Percentiles rank a stretch among this genome's conserved stretches.
Conservation (phyloP, 1,284 basidiomycete species). For the Rhodofomes roseus region DNA sequence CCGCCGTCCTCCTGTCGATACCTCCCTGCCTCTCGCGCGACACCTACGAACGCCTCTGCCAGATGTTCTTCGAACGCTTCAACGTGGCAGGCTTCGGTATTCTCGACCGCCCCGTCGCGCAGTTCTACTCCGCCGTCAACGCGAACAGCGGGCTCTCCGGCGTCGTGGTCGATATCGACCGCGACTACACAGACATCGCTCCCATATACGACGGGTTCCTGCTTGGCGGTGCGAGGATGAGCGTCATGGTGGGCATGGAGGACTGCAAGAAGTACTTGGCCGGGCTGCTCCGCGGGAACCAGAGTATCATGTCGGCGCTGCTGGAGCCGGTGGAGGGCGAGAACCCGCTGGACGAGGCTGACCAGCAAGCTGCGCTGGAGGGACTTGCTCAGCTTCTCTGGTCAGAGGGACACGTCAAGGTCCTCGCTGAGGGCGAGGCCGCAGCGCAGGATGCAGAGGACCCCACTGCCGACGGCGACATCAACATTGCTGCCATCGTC, state of each 20-base stretch:
- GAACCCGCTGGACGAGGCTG: slow-evolving; percentile 33
- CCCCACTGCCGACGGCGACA: slow-evolving; percentile 59
- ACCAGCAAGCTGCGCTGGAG: slow-evolving; percentile 45
- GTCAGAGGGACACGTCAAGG: slow-evolving; percentile 60
- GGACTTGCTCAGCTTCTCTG: slow-evolving; percentile 60
- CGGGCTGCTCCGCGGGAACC: slow-evolving; percentile 61
- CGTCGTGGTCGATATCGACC: slow-evolving; percentile 83
- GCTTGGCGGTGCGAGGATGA: slow-evolving; percentile 54
- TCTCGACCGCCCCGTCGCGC: slow-evolving; percentile 81
- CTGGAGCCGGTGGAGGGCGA: slow-evolving; percentile 38
- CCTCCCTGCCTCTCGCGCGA: slow-evolving; percentile 68
- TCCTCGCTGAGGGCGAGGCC: slow-evolving; percentile 69
- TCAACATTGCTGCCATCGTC: slow-evolving; percentile 79
- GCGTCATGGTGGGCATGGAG: slow-evolving; percentile 61
- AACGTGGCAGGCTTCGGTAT: slow-evolving; percentile 86
- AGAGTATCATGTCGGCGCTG: slow-evolving; percentile 62
- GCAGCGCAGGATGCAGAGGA: slow-evolving; percentile 49
- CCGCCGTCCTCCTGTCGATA: slow-evolving; percentile 77
- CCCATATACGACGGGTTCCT: slow-evolving; percentile 81
- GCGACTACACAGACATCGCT: slow-evolving; percentile 72
- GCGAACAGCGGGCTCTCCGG: slow-evolving; percentile 65
- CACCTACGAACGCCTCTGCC: slow-evolving; percentile 74
- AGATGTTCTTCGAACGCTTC: slow-evolving; percentile 94
- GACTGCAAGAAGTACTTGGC: slow-evolving; percentile 80
- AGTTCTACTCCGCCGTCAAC: slow-evolving; percentile 69